These are phyloP conservation scores for Xylariaceae sp. DNA, from an alignment of 2,329 filamentous ascomycete genomes.

Conservation along the genomic window DNA sequence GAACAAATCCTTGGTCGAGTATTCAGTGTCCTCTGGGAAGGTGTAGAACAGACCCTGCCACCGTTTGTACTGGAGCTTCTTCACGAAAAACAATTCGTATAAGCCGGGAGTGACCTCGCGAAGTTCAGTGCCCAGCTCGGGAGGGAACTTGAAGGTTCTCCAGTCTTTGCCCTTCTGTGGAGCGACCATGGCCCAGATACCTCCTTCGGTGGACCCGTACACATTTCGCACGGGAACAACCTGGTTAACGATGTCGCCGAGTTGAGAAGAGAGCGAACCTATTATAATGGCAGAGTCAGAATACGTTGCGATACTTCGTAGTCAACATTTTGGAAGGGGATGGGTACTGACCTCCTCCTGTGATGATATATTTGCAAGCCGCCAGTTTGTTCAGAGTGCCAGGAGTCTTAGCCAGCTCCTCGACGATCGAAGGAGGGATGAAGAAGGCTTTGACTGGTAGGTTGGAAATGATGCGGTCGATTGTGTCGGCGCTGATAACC, in stretches of 20 bases:
- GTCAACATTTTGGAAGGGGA: not conserved
- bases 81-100: conserved; percentile 32
- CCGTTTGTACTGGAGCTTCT: conserved; percentile 30
- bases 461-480: conserved; percentile 33
- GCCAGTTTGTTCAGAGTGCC: conserved; percentile 27
- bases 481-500: conserved; percentile 32
- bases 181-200: conserved; percentile 34
- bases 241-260: conserved; percentile 31
- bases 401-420: conserved; percentile 32
- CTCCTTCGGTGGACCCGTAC: conserved; percentile 33
- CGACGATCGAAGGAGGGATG: conserved; percentile 34
- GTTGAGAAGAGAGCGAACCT: conserved; percentile 31
- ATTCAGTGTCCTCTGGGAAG: conserved; percentile 32
- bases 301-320: too few species aligned
- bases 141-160: conserved; percentile 33
- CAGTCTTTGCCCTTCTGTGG: conserved; percentile 32
- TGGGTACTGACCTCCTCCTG: conserved; percentile 28
- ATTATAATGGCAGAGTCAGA: not conserved
- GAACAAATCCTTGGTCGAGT: conserved; percentile 33
- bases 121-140: conserved; percentile 30
- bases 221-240: conserved; percentile 32
- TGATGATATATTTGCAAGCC: conserved; percentile 34
- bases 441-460: conserved; percentile 33
- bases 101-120: conserved; percentile 32
- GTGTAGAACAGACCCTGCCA: conserved; percentile 35